These are phyloP conservation scores for Aspergillus campestris DNA, from an alignment of 495 filamentous ascomycete genomes.

Conservation along the genomic window DNA sequence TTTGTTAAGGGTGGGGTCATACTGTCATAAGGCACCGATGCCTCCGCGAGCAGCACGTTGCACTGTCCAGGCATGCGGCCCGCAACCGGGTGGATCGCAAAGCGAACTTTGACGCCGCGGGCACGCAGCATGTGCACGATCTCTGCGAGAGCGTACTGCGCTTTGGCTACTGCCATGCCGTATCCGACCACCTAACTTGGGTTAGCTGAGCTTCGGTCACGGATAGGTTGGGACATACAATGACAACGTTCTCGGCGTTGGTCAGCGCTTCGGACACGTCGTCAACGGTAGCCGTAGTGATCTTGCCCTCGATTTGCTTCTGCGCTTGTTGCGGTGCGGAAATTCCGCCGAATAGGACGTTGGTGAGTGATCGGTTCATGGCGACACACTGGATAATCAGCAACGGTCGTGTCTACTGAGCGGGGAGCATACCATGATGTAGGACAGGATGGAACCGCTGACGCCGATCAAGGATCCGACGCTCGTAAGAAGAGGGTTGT, in stretches of 20 bases:
- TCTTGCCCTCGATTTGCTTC: slow-evolving; percentile 63
- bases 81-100: slow-evolving; percentile 77
- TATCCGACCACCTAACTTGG: slow-evolving; percentile 56
- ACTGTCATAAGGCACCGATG: slow-evolving; percentile 73
- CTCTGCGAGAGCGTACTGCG: slow-evolving; percentile 75
- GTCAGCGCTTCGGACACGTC: slow-evolving; percentile 63
- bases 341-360: slow-evolving; percentile 76
- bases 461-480: slow-evolving; percentile 76
- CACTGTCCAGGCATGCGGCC: slow-evolving; percentile 83
- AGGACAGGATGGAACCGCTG: slow-evolving; percentile 71
- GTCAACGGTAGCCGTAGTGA: slow-evolving; percentile 64
- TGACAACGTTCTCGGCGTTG: slow-evolving; percentile 69
- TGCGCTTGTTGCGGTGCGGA: slow-evolving; percentile 49
- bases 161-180: slow-evolving; percentile 82
- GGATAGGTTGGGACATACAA: slow-evolving; percentile 26
- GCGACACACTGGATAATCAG: slow-evolving; percentile 53
- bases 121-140: slow-evolving; percentile 61
- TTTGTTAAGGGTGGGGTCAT: neutral
- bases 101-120: slow-evolving; percentile 68
- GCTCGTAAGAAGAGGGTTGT: slow-evolving; percentile 69
- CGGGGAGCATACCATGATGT: slow-evolving; percentile 46
- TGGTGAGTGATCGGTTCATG: slow-evolving; percentile 74
- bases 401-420: neutral
- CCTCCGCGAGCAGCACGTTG: slow-evolving; percentile 76
- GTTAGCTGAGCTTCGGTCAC: neutral